Evolutionary conservation across 805 yeast species (phyloP).

Genomic region (Wickerhamiella parazyma): DNA sequence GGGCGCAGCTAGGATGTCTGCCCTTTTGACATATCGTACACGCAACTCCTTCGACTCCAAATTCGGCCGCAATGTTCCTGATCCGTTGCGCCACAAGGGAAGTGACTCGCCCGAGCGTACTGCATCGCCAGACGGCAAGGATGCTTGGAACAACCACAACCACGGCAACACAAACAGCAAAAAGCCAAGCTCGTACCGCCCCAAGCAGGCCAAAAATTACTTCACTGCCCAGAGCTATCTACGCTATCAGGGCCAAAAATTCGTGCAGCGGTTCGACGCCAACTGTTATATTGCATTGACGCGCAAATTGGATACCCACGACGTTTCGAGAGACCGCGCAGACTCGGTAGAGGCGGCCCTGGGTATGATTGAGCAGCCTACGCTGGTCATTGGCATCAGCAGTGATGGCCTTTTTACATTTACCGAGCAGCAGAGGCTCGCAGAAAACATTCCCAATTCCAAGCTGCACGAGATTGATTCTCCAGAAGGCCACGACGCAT

Average conservation of each 20-base stretch:
- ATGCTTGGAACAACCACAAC: conserved; percentile 74
- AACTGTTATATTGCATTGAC: conserved; percentile 92
- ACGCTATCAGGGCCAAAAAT: conserved; percentile 88
- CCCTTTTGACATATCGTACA: conserved; percentile 81
- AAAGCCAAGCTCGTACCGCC: conserved; percentile 14
- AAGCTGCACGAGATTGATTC: conserved; percentile 61
- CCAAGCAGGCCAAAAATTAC: conserved; percentile 35
- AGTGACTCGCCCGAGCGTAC: conserved; percentile 23
- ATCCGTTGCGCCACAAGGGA: conserved; percentile 29
- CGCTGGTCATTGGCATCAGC: conserved; percentile 73
- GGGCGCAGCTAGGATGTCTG: conserved; percentile 97
- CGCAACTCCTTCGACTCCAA: conserved; percentile 82
- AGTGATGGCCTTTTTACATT: conserved; percentile 90
- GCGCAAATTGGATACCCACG: conserved; percentile 89
- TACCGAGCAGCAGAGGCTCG: conserved; percentile 78
- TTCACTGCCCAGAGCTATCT: conserved; percentile 93
- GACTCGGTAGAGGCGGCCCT: conserved; percentile 39
- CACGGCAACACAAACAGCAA: conserved; percentile 45
- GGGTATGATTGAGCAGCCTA: conserved; percentile 51
- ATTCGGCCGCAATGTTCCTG: conserved; percentile 74
- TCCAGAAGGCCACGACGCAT: conserved; percentile 97
- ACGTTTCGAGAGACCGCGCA: conserved; percentile 69
- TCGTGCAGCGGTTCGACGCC: conserved; percentile 82
- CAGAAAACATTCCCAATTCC: conserved; percentile 59
- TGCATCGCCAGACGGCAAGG: conserved; percentile 33